Base-by-base conservation (phyloP, 2,329 filamentous ascomycete species). In the Escovopsis sp. region DNA sequence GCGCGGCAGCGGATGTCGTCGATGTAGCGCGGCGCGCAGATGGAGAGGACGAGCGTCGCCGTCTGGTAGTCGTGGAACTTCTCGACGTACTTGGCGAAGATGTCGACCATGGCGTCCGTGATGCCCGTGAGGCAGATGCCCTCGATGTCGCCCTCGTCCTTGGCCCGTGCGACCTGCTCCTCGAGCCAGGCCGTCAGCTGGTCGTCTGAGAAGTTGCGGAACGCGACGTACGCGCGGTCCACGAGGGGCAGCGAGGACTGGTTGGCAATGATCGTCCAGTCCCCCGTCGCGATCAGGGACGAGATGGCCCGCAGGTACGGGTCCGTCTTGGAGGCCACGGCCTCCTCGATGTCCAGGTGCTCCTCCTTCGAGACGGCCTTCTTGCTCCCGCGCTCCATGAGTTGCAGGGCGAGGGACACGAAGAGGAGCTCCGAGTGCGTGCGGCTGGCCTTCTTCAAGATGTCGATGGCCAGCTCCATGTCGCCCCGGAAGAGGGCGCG, bases 281-380 rank as follows among this genome's bases (percentile, higher is more conserved):
- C 74, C 4, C 81, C 80, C 0, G 79, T 85, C 9, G 80, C 78
- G 47, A 91, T 83, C 49, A 85, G 78, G 3, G 80, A 78, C 23
- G 85, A 84, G 39, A 91, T 81, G 6, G 83, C 84, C 43, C 84
- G 80, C 23, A 91, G 71, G 55, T 88, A 89, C 0, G 84, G 80
- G 52, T 91, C 83, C 0, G 80, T 77, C 47, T 81, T 74, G 45
- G 72, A 75, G 26, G 77, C 73, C 12, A 75, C 66, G 2, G 65
- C 64, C 44, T 74, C 71, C 54, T 77, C 73, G 51, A 77, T 73
- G 50, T 77, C 73, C 23, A 77, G 64, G 46, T 72, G 64, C 47
- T 69, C 66, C 47, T 68, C 68, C 36, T 60, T 60, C 4, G 28
- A 32, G 28, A 32, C 28, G 4, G 65, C 50, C 35, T 60, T 58